Percentiles rank a stretch among this genome's conserved stretches.
phyloP scores from a whole-genome alignment of 2,329 filamentous ascomycete genomes.

The Colletotrichum graminicola region DNA sequence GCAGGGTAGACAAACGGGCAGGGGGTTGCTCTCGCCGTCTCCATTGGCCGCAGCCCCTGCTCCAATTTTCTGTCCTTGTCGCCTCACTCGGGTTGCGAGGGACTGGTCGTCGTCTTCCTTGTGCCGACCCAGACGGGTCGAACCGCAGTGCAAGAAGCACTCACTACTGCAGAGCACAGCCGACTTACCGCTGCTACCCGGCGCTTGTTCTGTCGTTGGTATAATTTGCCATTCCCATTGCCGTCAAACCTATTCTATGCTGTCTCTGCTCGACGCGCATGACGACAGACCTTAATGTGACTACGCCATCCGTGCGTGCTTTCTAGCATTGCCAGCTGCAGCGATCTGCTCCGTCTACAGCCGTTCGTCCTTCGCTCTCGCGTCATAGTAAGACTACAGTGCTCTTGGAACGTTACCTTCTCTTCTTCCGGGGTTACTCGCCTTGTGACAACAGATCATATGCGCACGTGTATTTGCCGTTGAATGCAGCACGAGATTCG shows the following conservation, averaged over 20 bases:
- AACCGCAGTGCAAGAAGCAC: background rate
- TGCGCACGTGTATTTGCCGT: constrained; percentile 11
- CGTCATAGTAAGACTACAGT: background rate
- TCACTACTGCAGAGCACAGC: background rate
- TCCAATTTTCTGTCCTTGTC: background rate
- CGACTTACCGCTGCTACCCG: background rate
- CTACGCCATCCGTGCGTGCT: constrained; percentile 5
- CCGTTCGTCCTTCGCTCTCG: background rate
- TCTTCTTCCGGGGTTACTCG: background rate
- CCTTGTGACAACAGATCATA: background rate
- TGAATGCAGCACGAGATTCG: background rate
- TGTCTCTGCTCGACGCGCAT: background rate
- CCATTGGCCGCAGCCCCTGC: background rate
- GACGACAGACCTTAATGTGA: background rate
- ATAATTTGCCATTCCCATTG: background rate
- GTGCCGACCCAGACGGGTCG: background rate
- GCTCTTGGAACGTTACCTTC: background rate
- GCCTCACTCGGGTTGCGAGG: background rate
- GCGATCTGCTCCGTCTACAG: background rate
- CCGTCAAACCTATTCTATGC: background rate
- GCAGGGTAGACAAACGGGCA: background rate
- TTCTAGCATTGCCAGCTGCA: background rate
- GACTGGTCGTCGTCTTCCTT: background rate
- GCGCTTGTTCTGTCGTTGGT: background rate
- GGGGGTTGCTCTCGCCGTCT: background rate